Base-by-base conservation (phyloP, 768 basidiomycete species). In the Sarcomyxa edulis region DNA sequence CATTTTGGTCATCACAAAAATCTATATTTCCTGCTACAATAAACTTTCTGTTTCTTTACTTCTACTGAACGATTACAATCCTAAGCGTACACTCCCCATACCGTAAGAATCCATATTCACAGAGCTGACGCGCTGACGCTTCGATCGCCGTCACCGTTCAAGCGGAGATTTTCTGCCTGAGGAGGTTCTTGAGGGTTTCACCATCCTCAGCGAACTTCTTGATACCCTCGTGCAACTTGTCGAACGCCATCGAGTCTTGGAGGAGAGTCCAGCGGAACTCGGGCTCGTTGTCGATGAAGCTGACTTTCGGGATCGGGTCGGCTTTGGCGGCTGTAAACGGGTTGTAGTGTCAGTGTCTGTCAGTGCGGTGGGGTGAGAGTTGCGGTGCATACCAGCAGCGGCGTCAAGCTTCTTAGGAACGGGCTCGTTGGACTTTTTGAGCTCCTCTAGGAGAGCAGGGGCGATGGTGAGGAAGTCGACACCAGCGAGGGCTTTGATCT, bases 161-260 rank as follows among this genome's bases (percentile, higher is more conserved):
- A 27, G 74, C 78, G 27, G 63, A 58, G 40, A 89, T 56, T 61
- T 84, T 87, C 65, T 79, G 48, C 62, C 72, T 80, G 60, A 99
- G 71, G 48, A 89, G 59, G 9, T 65, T 61, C 76, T 95, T 96
- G 67, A 99, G 81, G 3, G 87, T 79, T 57, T 81, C 76, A 42
- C 91, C 92, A 55, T 98, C 96, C 69, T 88, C 92, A 35, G 92
- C 94, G 58, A 99, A 99, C 66, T 95, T 96, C 71, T 81, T 83
- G 72, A 99, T 96, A 53, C 96, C 96, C 69, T 97, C 91, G 62
- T 96, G 91, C 39, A 97, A 74, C 72, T 98, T 97, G 63, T 97
- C 95, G 58, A 92, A 95, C n/a, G 95, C 93, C 94, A 97, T 96
- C 58, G 74, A 67, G 64, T 97, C 94, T 55, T 92, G 76, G 54